Evolutionary conservation across 306 rosid genomes (phyloP), one percentile per base, ranked within the genome.

Genomic region (Datisca glomerata): DNA sequence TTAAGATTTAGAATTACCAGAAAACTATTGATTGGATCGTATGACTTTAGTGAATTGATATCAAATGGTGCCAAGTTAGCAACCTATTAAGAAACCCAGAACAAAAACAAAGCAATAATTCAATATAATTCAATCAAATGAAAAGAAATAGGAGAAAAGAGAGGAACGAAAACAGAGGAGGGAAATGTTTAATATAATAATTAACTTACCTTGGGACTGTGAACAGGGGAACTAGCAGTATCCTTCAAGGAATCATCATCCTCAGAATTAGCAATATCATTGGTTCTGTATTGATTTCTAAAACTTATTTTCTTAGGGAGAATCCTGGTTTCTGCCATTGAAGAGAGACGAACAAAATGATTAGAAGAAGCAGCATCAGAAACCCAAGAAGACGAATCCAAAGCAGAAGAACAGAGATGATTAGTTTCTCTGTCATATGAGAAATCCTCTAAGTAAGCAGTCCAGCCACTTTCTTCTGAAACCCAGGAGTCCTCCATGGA

Each of bases 391-490:
- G 42, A 50, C 21, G 32, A 33, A 2, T 41, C 55, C 14, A 14
- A 15, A 23, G 32, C 22, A 0, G 55, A 33, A 49, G 43, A 34
- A 5, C 31, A 32, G 16, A 10, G 22, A 32, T 32, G 32, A 13
- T 49, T 14, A 21, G 19, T 32, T 27, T 48, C 11, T 33, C 41
- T 13, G 8, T 49, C 20, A 1, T 25, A 20, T 2, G 15, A 9
- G 21, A 36, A 50, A 36, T 50, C 55, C 17, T 22, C 43, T 19
- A 50, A 23, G 19, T 50, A 50, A 21, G 34, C 55, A 8, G 55
- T 50, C 55, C 55, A 50, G 1, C 55, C 55, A 11, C 55, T 50
- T 25, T 50, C 44, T 23, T 23, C n/a, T n/a, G n/a, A n/a, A n/a
- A n/a, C n/a, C n/a, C n/a, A n/a, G n/a, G n/a, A n/a, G n/a, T n/a